Base-by-base conservation (phyloP, 139 green algal genomes). In the Chlamydomonas sp. region DNA sequence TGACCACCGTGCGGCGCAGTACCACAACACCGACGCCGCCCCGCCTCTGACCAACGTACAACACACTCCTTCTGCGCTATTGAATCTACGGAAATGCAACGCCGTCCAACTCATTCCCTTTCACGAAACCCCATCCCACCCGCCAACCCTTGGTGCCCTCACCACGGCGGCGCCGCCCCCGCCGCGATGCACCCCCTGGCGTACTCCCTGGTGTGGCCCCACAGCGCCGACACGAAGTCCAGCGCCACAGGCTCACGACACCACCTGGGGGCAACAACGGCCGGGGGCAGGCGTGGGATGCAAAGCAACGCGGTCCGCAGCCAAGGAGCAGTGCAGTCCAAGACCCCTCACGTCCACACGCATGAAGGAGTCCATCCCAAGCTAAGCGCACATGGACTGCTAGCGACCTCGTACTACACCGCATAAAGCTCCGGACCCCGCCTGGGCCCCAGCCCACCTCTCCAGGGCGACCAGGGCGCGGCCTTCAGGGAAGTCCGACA, bases 401-500 rank as follows among this genome's bases (percentile, higher is more conserved):
- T 49, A 49, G 31, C 31, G 31, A 49, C 31, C 31, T 49, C 31
- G 31, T 49, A 49, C 31, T 49, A 49, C 31, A 49, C 31, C 31
- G 31, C 31, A 49, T 49, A 49, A 20, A 58, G 7, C 1, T n/a
- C 10, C 71, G 20, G 7, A 60, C n/a, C 20, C 2, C 71, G 20
- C 71, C 10, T 20, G 69, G 4, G 18, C 17, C 4, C 3, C 14
- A 14, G 18, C 83, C 0, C 83, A 90, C 86, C 86, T 75, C 57
- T 90, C 86, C 62, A 90, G 79, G 4, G 66, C 58, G 31, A 77
- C 63, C 49, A 90, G 63, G 6, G 86, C 86, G 10, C 86, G 86
- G 20, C 78, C 86, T 63, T 90, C 86, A 3, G 86, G 78, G 79
- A 90, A 90, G 79, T 85, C 86, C 4, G 63, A 64, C 72, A 90